These are phyloP conservation scores for Paecilomyces formosus DNA, from an alignment of 2,329 filamentous ascomycete genomes.

Conservation along the genomic window DNA sequence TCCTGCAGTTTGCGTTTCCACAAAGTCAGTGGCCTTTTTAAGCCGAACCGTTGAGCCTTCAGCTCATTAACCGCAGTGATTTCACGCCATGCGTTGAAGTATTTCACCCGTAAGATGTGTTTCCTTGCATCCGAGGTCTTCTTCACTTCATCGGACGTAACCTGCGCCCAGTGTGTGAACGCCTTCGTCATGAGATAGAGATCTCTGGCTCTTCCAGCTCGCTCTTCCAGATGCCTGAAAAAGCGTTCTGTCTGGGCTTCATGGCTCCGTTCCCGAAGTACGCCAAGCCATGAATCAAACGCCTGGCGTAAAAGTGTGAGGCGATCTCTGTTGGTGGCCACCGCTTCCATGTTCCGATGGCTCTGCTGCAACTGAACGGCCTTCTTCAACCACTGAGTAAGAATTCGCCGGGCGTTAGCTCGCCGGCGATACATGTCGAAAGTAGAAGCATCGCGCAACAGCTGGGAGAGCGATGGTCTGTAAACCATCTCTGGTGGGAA, in stretches of 20 bases:
- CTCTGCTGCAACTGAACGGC: conserved; percentile 30
- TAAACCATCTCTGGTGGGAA: conserved; percentile 36
- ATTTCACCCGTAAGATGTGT: conserved; percentile 62
- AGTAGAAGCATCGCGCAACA: conserved; percentile 44
- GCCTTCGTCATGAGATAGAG: conserved; percentile 58
- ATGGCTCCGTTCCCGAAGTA: conserved; percentile 33
- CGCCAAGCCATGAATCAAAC: conserved; percentile 44
- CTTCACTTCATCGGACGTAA: conserved; percentile 57
- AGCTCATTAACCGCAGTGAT: conserved; percentile 56
- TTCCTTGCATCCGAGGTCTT: conserved; percentile 61
- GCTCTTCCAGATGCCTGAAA: conserved; percentile 49
- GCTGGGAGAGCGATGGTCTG: conserved; percentile 43
- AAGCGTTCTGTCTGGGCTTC: conserved; percentile 44
- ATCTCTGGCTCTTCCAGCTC: conserved; percentile 57
- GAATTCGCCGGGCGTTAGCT: conserved; percentile 28
- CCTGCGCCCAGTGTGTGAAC: conserved; percentile 62
- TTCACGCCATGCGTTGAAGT: conserved; percentile 62
- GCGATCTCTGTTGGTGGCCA: conserved; percentile 45
- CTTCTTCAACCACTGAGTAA: conserved; percentile 43
- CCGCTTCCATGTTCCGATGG: conserved; percentile 30
- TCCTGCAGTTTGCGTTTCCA: conserved; percentile 42
- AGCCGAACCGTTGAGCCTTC: conserved; percentile 44
- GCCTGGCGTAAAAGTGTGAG: conserved; percentile 45
- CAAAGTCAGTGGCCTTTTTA: conserved; percentile 47
- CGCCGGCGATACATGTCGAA: conserved; percentile 38